phyloP scores from a whole-genome alignment of 371 early-diverging fungal species.

The Mycotypha africana region DNA sequence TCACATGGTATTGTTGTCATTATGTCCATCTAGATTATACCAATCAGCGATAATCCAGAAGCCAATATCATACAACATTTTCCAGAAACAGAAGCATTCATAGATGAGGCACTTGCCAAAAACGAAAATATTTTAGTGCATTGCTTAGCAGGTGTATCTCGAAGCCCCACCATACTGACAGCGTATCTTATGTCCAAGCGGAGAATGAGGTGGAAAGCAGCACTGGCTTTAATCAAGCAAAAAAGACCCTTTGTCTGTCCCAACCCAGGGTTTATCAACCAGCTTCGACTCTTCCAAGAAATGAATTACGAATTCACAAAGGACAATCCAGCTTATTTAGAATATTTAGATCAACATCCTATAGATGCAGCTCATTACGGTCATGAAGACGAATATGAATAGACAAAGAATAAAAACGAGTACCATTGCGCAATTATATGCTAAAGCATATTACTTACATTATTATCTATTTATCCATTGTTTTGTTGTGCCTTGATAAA shows the following conservation, averaged over 20 bases:
- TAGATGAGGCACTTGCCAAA: conserved; percentile 33
- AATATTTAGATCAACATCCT: conserved; percentile 47
- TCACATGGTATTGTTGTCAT: not conserved
- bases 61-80: conserved; percentile 69
- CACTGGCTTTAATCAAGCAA: conserved; percentile 46
- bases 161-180: conserved; percentile 34
- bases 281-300: conserved; percentile 60
- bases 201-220: conserved; percentile 40
- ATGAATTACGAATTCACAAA: conserved; percentile 55
- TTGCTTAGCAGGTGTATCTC: conserved; percentile 43
- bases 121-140: conserved; percentile 56
- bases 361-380: conserved; percentile 31
- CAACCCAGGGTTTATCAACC: conserved; percentile 68
- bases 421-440: too few relatives aligned
- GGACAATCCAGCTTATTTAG: conserved; percentile 52
- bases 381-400: conserved; percentile 19
- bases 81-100: conserved; percentile 57
- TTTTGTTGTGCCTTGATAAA: too few relatives aligned
- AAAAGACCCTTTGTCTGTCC: conserved; percentile 59
- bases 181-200: conserved; percentile 71
- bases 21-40: conserved; percentile 35
- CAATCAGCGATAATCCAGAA: conserved; percentile 61
- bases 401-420: conserved; percentile 1
- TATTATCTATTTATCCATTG: too few relatives aligned
- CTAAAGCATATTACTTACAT: too few relatives aligned